phyloP scores from a whole-genome alignment of 2,329 filamentous ascomycete genomes.

The Penicillium vulpinum region DNA sequence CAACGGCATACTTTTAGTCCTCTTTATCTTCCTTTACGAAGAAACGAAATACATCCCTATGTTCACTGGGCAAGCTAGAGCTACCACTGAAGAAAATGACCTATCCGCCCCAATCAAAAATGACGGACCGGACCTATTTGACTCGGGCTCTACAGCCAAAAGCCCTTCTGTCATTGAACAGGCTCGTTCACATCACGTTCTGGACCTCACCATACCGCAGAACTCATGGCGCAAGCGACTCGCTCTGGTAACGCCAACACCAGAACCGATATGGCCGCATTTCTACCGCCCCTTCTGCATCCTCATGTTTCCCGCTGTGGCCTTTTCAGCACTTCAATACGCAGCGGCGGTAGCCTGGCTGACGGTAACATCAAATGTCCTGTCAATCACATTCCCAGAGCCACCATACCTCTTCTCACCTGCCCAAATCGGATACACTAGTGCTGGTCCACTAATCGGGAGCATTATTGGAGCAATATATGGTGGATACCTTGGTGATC shows the following conservation, averaged over 20 bases:
- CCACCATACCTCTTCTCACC: conserved; percentile 37
- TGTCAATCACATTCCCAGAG: conserved; percentile 39
- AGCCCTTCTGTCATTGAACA: conserved; percentile 7
- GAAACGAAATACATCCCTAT: conserved; percentile 37
- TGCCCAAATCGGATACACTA: conserved; percentile 36
- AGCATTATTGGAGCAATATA: conserved; percentile 43
- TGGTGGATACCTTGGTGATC: conserved; percentile 43
- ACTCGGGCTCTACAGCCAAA: conserved; percentile 8
- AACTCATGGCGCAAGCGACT: conserved; percentile 30
- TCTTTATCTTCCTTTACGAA: conserved; percentile 40
- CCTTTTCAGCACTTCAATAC: conserved; percentile 45
- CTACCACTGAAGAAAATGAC: conserved; percentile 3
- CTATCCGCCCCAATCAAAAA: background rate
- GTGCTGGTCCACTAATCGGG: conserved; percentile 40
- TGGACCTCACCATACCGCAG: conserved; percentile 30
- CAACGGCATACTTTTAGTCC: conserved; percentile 27
- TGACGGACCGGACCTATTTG: conserved; percentile 2
- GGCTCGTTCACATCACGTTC: conserved; percentile 15
- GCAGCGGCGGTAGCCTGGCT: conserved; percentile 42
- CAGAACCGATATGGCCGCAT: conserved; percentile 32
- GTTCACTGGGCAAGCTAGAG: conserved; percentile 6
- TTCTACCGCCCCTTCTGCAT: conserved; percentile 35
- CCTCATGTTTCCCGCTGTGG: conserved; percentile 42
- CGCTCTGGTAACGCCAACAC: conserved; percentile 25
- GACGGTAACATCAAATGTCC: conserved; percentile 32